Conservation (phyloP, 805 yeast genomes). For the Naumovozyma dairenensis region DNA sequence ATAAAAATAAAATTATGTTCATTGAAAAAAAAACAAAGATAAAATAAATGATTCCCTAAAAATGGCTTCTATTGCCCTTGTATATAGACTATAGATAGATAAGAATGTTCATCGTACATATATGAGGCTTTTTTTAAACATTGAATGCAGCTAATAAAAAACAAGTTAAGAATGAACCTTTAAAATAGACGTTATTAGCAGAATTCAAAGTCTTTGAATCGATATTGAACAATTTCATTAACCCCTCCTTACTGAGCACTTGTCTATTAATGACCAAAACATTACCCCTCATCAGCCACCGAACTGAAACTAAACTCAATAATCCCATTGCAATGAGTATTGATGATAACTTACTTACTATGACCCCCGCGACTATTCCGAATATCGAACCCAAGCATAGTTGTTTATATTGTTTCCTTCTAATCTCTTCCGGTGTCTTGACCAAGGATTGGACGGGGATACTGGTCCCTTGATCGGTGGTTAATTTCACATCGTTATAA, state of each 20-base stretch:
- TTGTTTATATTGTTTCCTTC: slow-evolving; percentile 15
- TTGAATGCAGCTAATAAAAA: slow-evolving; percentile 21
- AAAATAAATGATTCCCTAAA: no score
- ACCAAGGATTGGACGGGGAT: background rate
- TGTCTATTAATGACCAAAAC: slow-evolving; percentile 15
- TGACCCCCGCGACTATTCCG: slow-evolving; percentile 21
- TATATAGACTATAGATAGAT: no score
- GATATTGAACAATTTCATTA: slow-evolving; percentile 14
- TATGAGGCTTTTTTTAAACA: no score
- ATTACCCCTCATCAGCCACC: slow-evolving; percentile 21
- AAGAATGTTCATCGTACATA: no score
- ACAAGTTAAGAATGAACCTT: slow-evolving; percentile 17
- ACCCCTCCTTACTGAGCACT: slow-evolving; percentile 8
- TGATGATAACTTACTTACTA: slow-evolving; percentile 21
- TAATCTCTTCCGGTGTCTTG: background rate
- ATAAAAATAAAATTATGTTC: no score
- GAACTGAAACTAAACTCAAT: slow-evolving; percentile 14
- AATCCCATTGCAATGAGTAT: slow-evolving; percentile 16
- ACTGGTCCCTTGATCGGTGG: background rate
- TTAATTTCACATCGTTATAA: background rate
- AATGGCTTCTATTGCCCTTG: no score
- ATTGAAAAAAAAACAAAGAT: no score
- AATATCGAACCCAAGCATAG: slow-evolving; percentile 23
- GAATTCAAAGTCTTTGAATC: slow-evolving; percentile 13
- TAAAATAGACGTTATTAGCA: slow-evolving; percentile 18